These are phyloP conservation scores for Excoecaria cochinchinensis DNA, from an alignment of 345 rosid genomes.

Conservation along the genomic window DNA sequence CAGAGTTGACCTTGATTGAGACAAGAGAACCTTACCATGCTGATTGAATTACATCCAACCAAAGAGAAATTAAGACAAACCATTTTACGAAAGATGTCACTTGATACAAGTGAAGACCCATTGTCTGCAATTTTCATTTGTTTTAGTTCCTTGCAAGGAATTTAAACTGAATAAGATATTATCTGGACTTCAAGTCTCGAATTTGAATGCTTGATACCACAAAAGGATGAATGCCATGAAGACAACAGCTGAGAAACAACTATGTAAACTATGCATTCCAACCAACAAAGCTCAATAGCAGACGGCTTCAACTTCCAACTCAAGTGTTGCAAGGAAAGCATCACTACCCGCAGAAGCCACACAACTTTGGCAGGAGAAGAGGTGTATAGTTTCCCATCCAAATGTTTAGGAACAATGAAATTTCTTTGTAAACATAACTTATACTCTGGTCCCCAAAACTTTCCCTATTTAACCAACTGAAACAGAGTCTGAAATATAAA, in stretches of 20 bases:
- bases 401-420: neutral
- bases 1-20: slow-evolving; percentile 7
- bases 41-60: slow-evolving; percentile 27
- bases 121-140: slow-evolving; percentile 16
- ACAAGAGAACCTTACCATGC: slow-evolving; percentile 30
- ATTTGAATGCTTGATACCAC: slow-evolving; percentile 6
- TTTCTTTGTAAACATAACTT: neutral
- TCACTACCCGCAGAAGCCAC: slow-evolving; percentile 12
- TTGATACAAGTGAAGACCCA: slow-evolving; percentile 13
- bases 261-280: neutral
- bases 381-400: slow-evolving; percentile 17
- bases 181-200: slow-evolving; percentile 25
- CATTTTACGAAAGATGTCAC: slow-evolving; percentile 23
- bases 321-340: slow-evolving; percentile 1
- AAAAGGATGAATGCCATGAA: slow-evolving; percentile 15
- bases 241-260: slow-evolving; percentile 12
- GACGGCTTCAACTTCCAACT: slow-evolving; percentile 14
- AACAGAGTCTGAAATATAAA: neutral
- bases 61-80: slow-evolving; percentile 34
- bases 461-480: slow-evolving; percentile 11
- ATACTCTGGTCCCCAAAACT: neutral
- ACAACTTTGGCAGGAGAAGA: neutral
- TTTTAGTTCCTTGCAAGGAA: slow-evolving; percentile 11
- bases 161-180: slow-evolving; percentile 18
- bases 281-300: slow-evolving; percentile 14